These are phyloP conservation scores for Trichosporon ovoides DNA, from an alignment of 1,284 basidiomycete species.

Conservation along the genomic window DNA sequence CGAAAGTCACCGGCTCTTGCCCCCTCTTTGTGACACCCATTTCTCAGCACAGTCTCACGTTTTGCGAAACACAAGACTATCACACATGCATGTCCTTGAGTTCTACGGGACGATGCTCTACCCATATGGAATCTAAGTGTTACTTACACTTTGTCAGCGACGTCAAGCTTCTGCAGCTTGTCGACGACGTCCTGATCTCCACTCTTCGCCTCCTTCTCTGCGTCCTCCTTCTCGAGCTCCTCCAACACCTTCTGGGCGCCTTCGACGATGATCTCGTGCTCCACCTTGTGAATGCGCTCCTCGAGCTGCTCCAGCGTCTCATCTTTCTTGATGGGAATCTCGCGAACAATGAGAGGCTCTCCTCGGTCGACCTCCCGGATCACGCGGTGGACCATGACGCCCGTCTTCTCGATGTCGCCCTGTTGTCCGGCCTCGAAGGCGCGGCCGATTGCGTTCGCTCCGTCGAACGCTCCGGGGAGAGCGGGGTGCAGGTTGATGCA, in stretches of 20 bases:
- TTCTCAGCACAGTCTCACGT: too few species aligned
- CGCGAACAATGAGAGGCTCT: slow-evolving; percentile 72
- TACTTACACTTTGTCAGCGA: not conserved
- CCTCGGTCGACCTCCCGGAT: slow-evolving; percentile 91
- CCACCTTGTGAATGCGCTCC: slow-evolving; percentile 68
- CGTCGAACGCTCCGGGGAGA: slow-evolving; percentile 89
- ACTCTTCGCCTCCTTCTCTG: not conserved
- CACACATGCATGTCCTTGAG: too few species aligned
- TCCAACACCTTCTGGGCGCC: slow-evolving; percentile 66
- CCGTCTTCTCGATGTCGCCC: slow-evolving; percentile 70
- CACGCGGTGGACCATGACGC: slow-evolving; percentile 92
- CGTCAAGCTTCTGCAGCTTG: not conserved
- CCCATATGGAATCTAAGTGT: not conserved
- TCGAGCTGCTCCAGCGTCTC: slow-evolving; percentile 74
- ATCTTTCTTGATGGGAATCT: slow-evolving; percentile 67
- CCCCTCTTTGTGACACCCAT: too few species aligned
- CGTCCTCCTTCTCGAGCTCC: slow-evolving; percentile 30
- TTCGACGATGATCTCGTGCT: slow-evolving; percentile 89
- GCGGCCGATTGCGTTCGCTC: slow-evolving; percentile 80
- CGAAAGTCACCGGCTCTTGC: too few species aligned
- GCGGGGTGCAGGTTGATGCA: slow-evolving; percentile 98
- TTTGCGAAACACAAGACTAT: too few species aligned
- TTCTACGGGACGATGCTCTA: too few species aligned
- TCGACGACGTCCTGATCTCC: not conserved
- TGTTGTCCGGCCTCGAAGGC: slow-evolving; percentile 82